These are phyloP conservation scores for Leptographium procerum DNA, from an alignment of 2,329 filamentous ascomycete species.

Conservation along the genomic window DNA sequence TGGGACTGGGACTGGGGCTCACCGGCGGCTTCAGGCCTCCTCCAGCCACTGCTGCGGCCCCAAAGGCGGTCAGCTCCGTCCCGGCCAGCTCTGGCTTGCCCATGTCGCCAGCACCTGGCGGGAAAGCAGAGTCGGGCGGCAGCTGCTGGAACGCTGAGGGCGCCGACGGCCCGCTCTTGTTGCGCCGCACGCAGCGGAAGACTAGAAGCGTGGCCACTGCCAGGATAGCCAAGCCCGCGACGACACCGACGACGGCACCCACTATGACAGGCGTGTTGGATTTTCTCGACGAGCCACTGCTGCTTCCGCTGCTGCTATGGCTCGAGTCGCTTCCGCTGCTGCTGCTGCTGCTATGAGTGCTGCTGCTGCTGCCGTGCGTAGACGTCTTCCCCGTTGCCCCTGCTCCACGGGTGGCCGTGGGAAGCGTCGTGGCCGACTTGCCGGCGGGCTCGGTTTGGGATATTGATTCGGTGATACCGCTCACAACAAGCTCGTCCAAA, in stretches of 20 bases:
- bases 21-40: slow-evolving; percentile 12
- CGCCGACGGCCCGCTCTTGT: slow-evolving; percentile 6
- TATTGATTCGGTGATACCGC: slow-evolving; percentile 28
- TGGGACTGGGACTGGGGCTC: slow-evolving; percentile 17
- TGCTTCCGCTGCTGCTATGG: slow-evolving; percentile 7
- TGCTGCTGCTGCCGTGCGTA: slow-evolving; percentile 1
- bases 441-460: slow-evolving; percentile 6
- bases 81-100: slow-evolving; percentile 24
- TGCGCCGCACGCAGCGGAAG: slow-evolving; percentile 17
- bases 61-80: slow-evolving; percentile 10
- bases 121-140: slow-evolving; percentile 1
- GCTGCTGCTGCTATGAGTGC: slow-evolving; percentile 3
- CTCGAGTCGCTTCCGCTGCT: no score
- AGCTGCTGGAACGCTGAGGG: slow-evolving; percentile 8
- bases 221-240: slow-evolving; percentile 20
- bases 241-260: slow-evolving; percentile 22
- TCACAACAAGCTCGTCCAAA: slow-evolving; percentile 25
- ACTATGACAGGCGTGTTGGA: slow-evolving; percentile 22
- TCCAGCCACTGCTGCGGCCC: slow-evolving; percentile 4
- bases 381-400: not conserved
- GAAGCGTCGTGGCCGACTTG: slow-evolving; percentile 2
- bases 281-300: slow-evolving; percentile 2
- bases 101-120: slow-evolving; percentile 6
- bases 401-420: not conserved
- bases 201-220: slow-evolving; percentile 26